These are phyloP conservation scores for Cadophora gregata DNA, from an alignment of 2,329 filamentous ascomycete species.

Conservation along the genomic window DNA sequence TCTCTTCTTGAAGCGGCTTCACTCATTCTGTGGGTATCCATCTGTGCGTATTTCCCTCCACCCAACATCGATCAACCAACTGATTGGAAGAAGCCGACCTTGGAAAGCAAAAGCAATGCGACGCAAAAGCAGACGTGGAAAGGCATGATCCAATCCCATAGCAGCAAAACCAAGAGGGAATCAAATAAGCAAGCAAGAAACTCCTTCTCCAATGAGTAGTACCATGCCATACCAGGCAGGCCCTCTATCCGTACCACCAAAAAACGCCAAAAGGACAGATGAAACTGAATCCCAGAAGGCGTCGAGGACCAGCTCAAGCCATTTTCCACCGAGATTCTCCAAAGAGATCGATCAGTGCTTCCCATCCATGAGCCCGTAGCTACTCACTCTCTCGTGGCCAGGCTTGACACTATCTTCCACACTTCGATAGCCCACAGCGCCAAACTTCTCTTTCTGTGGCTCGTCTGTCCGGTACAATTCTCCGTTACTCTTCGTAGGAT, in stretches of 20 bases:
- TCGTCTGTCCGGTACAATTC: constrained; percentile 22
- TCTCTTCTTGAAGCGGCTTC: background rate
- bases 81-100: background rate
- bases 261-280: constrained; percentile 12
- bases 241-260: background rate
- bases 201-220: background rate
- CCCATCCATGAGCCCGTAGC: constrained; percentile 37
- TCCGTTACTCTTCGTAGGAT: constrained; percentile 21
- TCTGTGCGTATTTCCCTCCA: too few relatives aligned
- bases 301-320: constrained; percentile 7
- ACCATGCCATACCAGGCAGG: background rate
- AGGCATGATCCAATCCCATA: background rate
- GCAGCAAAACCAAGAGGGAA: background rate
- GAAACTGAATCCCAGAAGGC: constrained; percentile 5
- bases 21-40: background rate
- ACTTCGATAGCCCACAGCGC: constrained; percentile 29
- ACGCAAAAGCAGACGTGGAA: background rate
- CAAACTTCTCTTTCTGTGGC: constrained; percentile 34
- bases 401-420: constrained; percentile 33
- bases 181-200: background rate
- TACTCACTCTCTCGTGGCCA: constrained; percentile 36
- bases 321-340: constrained; percentile 10
- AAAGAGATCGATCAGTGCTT: constrained; percentile 20
- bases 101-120: background rate
- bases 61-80: background rate